Base-by-base conservation (phyloP, 176 grass and related monocot genomes). In the Dendrocalamus sinicus region DNA sequence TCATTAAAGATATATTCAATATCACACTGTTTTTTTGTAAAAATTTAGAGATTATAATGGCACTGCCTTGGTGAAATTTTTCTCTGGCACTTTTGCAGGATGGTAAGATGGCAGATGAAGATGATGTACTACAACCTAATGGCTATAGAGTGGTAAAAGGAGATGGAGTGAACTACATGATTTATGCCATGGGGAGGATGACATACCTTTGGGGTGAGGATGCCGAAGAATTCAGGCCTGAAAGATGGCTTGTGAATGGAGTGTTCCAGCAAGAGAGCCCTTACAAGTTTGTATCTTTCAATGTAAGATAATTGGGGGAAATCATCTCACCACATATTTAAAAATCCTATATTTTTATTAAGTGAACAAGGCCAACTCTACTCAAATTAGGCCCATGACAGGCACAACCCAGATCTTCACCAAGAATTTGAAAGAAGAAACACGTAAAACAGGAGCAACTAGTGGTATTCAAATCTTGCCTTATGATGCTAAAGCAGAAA, bases 121-220 rank as follows among this genome's bases (percentile, higher is more conserved):
- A 94, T 81, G 93, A 94, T 68, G 77, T 87, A 4, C 68, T 90
- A 44, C 35, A 37, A 37, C 90, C 90, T 44, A 89, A 88, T 75
- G 82, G 90, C 1, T 90, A 80, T 45, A 85, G 73, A 75, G 79
- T 88, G 32, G 72, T 68, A 55, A 83, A 90, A 84, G 85, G 85
- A 46, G 90, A 90, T 65, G 70, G 70, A 26, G 59, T 94, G 19
- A 79, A 54, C 67, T 94, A 92, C 54, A 76, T 88, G 78, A 87
- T 82, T 71, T 94, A 92, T 40, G 85, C 87, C 11, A 94, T 92
- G 90, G 93, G 93, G 26, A 87, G 93, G 53, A 92, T 94, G 93
- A 80, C 58, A 53, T 92, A 84, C 81, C 62, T 94, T 51, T 94
- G 87, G 90, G 93, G 93, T 19, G 70, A 94, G 22, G 90, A 94